Evolutionary conservation across 1,139 yeast species (phyloP).

Genomic region (Magnusiomyces paraingens): DNA sequence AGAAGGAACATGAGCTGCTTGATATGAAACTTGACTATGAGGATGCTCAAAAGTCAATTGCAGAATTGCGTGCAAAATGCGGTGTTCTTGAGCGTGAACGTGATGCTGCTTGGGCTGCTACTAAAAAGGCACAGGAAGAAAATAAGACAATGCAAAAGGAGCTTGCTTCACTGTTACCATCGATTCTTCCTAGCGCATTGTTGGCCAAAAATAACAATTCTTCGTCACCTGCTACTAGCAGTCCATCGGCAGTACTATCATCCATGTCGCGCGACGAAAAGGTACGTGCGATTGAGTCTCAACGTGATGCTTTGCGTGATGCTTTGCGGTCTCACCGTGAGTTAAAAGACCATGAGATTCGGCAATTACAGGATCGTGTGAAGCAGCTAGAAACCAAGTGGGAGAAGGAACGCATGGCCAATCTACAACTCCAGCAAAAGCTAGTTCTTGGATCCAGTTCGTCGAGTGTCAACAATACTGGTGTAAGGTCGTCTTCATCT

Average conservation of each 20-base stretch:
- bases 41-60: too few relatives aligned
- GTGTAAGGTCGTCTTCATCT: too few relatives aligned
- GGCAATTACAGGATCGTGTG: slow-evolving; percentile 29
- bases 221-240: not conserved
- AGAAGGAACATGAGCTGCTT: too few relatives aligned
- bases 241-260: not conserved
- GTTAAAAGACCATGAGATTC: slow-evolving; percentile 35
- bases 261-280: slow-evolving; percentile 18
- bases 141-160: not conserved
- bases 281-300: slow-evolving; percentile 35
- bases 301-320: slow-evolving; percentile 39
- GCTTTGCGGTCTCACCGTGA: slow-evolving; percentile 35
- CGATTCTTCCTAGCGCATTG: too few relatives aligned
- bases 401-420: slow-evolving; percentile 23
- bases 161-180: too few relatives aligned
- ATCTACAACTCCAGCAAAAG: not conserved
- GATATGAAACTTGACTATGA: too few relatives aligned
- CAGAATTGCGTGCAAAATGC: too few relatives aligned
- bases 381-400: slow-evolving; percentile 28
- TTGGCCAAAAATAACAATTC: not conserved
- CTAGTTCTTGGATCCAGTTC: not conserved
- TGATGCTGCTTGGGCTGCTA: too few relatives aligned
- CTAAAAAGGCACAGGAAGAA: not conserved
- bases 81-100: too few relatives aligned
- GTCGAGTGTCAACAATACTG: too few relatives aligned